Evolutionary conservation across 1,139 yeast species (phyloP), one percentile per base, ranked within the genome.

Genomic region (Lodderomyces oxycetoniae): DNA sequence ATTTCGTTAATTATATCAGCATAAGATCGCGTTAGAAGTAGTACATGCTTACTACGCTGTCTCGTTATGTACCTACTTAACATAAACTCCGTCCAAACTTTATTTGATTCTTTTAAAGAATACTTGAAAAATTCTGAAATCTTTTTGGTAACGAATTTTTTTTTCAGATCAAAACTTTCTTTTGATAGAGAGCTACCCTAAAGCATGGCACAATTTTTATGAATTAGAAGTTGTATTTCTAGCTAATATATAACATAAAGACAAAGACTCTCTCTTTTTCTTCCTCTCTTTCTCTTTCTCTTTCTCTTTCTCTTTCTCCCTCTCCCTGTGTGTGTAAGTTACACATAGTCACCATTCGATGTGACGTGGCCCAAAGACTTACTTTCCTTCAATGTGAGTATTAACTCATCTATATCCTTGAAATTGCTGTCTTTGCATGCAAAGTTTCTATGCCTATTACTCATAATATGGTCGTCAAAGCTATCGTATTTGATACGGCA

Each of bases 401-500:
- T 81, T 48, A 86, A 65, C 5, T 69, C 66, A 59, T 91, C 97
- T 46, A 91, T 82, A 38, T 82, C 83, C 35, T 60, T 69, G 59
- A 91, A 91, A 52, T 89, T 85, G 12, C 62, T 57, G 47, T 76
- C 77, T 48, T 84, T 79, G 35, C 68, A 62, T 4, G 98, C 97
- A 63, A 87, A 89, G 39, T 77, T 74, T 30, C 85, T 69, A 56
- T 93, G 99, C 46, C 82, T 76, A 32, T 74, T 75, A 16, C 87
- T 71, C 21, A 53, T 52, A 33, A 87, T 74, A 53, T 91, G 99
- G 36, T 77, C 86, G 20, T 79, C 84, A 52, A 89, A 81, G 47
- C 77, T 75, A 34, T 84, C 89, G 52, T 85, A 91, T 52, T 83
- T 82, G 44, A 83, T 86, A 22, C 93, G 72, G 57, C 99, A 91